phyloP scores from a whole-genome alignment of 2,329 filamentous ascomycete species.

The Alternaria atra region DNA sequence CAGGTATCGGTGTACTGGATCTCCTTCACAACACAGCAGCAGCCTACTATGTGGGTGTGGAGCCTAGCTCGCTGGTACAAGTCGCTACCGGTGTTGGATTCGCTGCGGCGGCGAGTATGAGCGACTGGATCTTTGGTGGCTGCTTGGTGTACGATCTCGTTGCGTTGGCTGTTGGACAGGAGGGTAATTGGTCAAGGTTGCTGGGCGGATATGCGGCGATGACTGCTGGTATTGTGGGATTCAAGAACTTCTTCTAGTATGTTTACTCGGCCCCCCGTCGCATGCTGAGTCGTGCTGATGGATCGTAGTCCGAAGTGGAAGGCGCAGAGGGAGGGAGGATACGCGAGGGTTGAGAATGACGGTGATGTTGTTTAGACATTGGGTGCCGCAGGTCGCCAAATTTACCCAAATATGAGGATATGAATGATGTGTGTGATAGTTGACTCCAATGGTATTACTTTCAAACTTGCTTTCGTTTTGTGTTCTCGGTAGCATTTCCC shows the following conservation, averaged over 20 bases:
- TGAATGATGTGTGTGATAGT: not conserved
- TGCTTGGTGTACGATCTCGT: constrained; percentile 68
- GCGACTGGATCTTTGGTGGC: constrained; percentile 69
- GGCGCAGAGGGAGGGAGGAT: constrained; percentile 27
- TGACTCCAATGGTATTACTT: constrained; percentile 1
- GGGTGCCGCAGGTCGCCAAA: not conserved
- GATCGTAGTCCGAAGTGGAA: constrained; percentile 36
- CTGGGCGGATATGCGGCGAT: constrained; percentile 62
- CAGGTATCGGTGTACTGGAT: constrained; percentile 68
- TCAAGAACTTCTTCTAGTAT: constrained; percentile 63
- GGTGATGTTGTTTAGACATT: constrained; percentile 7
- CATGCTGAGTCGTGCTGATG: constrained; percentile 28
- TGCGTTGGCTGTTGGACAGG: constrained; percentile 63
- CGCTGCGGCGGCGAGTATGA: constrained; percentile 57
- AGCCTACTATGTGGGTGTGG: constrained; percentile 62
- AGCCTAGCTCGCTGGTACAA: constrained; percentile 60
- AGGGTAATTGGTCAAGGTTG: constrained; percentile 60
- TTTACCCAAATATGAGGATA: not conserved
- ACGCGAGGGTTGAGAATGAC: constrained; percentile 27
- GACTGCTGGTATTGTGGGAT: constrained; percentile 62
- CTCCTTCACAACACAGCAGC: constrained; percentile 67
- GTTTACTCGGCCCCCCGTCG: constrained; percentile 1
- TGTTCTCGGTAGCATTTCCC: not conserved
- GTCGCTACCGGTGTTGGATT: constrained; percentile 64
- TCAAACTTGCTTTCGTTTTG: not conserved